Conservation (phyloP, 2,329 filamentous ascomycete genomes). For the Xylaria sp. region DNA sequence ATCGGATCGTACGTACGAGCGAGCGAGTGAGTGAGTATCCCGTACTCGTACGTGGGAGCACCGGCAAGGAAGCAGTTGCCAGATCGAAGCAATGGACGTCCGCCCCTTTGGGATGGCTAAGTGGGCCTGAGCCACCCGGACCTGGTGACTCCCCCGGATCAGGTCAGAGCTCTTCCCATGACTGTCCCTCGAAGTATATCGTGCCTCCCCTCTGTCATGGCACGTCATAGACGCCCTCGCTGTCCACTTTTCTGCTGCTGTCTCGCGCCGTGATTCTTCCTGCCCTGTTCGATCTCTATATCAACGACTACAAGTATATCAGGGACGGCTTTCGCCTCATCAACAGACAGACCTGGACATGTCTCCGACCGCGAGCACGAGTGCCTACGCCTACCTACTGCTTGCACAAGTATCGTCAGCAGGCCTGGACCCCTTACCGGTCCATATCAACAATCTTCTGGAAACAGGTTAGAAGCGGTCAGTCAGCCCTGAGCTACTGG, state of each 20-base stretch:
- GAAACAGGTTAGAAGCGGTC: not conserved
- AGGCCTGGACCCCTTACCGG: not conserved
- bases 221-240: not conserved
- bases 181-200: not conserved
- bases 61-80: not conserved
- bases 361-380: not conserved
- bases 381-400: not conserved
- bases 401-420: not conserved
- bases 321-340: not conserved
- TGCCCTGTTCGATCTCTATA: not conserved
- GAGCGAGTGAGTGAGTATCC: too few relatives aligned
- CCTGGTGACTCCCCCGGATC: not conserved
- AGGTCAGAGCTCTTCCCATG: not conserved
- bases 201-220: not conserved
- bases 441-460: not conserved
- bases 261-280: not conserved
- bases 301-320: not conserved
- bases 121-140: not conserved
- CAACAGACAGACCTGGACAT: not conserved
- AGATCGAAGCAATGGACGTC: not conserved
- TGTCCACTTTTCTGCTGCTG: not conserved
- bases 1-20: too few relatives aligned
- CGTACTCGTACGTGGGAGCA: not conserved
- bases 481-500: not conserved
- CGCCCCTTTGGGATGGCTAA: not conserved